Evolutionary conservation across 139 green algal species (phyloP).

Genomic region (Tetraselmis striata): DNA sequence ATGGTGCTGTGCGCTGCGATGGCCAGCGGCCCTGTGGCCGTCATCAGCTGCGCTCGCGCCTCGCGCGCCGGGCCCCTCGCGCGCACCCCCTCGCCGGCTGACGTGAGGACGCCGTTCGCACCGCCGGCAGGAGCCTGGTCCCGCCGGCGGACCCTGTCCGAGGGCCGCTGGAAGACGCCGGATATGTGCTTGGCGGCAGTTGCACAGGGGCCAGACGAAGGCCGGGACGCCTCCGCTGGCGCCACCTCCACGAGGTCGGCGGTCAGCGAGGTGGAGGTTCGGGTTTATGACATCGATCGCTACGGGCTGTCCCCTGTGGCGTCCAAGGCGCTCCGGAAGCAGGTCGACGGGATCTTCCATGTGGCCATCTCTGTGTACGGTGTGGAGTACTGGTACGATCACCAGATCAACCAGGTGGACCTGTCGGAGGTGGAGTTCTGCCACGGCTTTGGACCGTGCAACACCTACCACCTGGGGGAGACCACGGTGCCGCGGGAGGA

Average conservation of each 20-base stretch:
- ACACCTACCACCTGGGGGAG: conserved; percentile 15
- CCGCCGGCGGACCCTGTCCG: too few species aligned
- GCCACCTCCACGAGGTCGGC: background rate
- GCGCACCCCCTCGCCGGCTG: too few species aligned
- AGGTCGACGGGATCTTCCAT: conserved; percentile 21
- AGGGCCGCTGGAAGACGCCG: too few species aligned
- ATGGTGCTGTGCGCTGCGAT: too few species aligned
- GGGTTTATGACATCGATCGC: conserved; percentile 21
- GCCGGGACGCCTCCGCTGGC: background rate
- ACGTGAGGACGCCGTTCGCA: too few species aligned
- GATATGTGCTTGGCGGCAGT: too few species aligned
- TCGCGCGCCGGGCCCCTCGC: too few species aligned
- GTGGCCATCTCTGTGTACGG: conserved; percentile 12
- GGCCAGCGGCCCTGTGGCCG: too few species aligned
- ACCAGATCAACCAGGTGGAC: conserved; percentile 17
- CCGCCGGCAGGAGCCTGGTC: too few species aligned
- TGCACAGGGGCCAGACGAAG: too few species aligned
- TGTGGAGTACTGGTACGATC: conserved; percentile 22
- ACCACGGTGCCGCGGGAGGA: conserved; percentile 8
- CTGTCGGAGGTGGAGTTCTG: conserved; percentile 11
- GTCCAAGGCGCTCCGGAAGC: background rate
- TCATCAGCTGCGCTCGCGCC: too few species aligned
- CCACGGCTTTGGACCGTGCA: conserved; percentile 10
- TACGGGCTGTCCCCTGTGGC: conserved; percentile 12
- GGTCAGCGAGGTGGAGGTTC: conserved; percentile 3